Base-by-base conservation (phyloP, 176 grass and related monocot genomes). In the Paspalum notatum region DNA sequence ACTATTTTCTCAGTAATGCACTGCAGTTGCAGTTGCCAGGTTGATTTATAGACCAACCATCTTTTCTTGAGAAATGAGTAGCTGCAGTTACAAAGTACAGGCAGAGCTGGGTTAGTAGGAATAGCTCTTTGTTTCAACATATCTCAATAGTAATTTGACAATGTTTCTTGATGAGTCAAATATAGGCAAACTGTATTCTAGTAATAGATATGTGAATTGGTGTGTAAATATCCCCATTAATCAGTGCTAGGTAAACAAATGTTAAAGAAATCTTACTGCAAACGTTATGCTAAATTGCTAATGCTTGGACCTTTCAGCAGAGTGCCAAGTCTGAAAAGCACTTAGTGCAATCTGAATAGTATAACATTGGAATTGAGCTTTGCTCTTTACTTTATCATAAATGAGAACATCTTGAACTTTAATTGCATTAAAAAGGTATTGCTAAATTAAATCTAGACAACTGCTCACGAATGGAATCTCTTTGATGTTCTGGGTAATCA, bases 151-250 rank as follows among this genome's bases (percentile, higher is more conserved):
- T 46, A 27, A 58, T 56, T 66, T 64, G 41, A 59, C 17, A 25
- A 37, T 85, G n/a, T 80, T 63, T 84, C 17, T 49, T 59, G 65
- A 75, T 80, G 43, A 74, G 74, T 81, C 22, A 50, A 50, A 76
- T 81, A 69, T 17, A 46, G 24, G 22, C 45, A 13, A 40, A 13
- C 57, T 62, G 39, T 50, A 66, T 21, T 43, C n/a, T n/a, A 24
- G 22, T 58, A 83, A 48, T 12, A 70, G 84, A n/a, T n/a, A 80
- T 68, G 45, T 54, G 66, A 71, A 40, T 37, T 45, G 67, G 25
- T 45, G 80, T 26, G 21, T 25, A 26, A 59, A 14, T 14, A 9
- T 38, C 15, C 12, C 76, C 54, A 72, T 63, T 54, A 73, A 67
- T 86, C 42, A 66, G 58, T 13, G 22, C 9, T n/a, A 55, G 43